Evolutionary conservation across 805 yeast species (phyloP).

Genomic region (Sporopachydermia lactativora): DNA sequence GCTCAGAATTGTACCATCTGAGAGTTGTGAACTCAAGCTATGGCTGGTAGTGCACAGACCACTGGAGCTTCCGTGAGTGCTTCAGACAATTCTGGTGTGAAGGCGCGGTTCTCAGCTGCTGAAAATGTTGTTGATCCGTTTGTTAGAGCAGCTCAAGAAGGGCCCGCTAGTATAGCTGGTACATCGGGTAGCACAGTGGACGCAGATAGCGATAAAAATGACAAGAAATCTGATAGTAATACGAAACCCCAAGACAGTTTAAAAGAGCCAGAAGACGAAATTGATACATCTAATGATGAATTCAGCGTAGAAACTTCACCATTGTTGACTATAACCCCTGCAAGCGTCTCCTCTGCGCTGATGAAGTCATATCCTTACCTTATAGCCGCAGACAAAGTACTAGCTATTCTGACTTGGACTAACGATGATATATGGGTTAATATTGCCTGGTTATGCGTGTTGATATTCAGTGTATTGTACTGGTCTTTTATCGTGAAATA

Average conservation of each 20-base stretch:
- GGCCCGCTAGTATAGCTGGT: neutral
- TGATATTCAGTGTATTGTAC: slow-evolving; percentile 40
- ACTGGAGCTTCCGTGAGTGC: neutral
- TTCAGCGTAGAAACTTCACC: slow-evolving; percentile 18
- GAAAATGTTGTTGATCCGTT: slow-evolving; percentile 1
- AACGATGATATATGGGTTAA: slow-evolving; percentile 58
- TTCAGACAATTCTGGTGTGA: neutral
- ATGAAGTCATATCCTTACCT: slow-evolving; percentile 69
- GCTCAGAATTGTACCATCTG: too few relatives aligned
- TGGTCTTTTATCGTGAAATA: slow-evolving; percentile 53
- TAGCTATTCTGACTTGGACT: slow-evolving; percentile 66
- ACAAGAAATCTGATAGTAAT: neutral
- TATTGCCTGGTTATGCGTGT: slow-evolving; percentile 33
- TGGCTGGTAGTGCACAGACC: neutral
- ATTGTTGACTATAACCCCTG: slow-evolving; percentile 70
- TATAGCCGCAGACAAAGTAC: slow-evolving; percentile 42
- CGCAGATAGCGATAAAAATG: neutral
- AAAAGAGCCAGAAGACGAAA: too few relatives aligned
- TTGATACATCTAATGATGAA: neutral
- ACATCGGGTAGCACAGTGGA: neutral
- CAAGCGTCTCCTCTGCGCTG: slow-evolving; percentile 73
- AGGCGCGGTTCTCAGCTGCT: slow-evolving; percentile 1
- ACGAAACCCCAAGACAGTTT: too few relatives aligned
- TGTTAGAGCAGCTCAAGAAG: neutral
- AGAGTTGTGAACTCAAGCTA: too few relatives aligned